phyloP scores from a whole-genome alignment of 169 alveolate genomes.

The Plasmodium ovale region DNA sequence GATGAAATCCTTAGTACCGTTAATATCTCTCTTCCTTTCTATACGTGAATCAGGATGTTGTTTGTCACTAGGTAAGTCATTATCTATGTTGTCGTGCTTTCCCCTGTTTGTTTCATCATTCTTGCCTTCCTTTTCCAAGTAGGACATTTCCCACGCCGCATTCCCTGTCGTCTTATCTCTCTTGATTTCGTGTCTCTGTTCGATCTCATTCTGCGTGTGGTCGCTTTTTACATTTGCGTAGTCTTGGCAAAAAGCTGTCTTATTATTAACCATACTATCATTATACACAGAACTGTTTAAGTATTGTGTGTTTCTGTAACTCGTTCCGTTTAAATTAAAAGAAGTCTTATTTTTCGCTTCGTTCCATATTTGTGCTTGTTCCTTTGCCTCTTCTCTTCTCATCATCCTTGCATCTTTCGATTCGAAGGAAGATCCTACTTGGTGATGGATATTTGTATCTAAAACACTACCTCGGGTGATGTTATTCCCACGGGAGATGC shows the following conservation, averaged over 20 bases:
- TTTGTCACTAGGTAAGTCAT: neutral
- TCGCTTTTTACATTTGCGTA: neutral
- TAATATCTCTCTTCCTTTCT: too few species aligned
- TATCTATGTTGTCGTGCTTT: neutral
- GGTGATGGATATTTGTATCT: neutral
- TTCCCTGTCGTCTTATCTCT: too few species aligned
- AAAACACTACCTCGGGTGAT: neutral
- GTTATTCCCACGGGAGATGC: neutral
- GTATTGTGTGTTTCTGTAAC: conserved; percentile 44
- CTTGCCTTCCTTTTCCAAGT: neutral
- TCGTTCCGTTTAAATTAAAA: neutral
- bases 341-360: neutral
- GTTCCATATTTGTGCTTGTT: neutral
- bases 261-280: conserved; percentile 55
- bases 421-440: too few species aligned
- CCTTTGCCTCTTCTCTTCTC: neutral
- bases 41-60: neutral
- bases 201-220: neutral
- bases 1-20: conserved; percentile 6
- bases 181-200: neutral
- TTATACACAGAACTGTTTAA: conserved; percentile 30
- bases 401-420: neutral
- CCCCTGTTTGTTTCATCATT: neutral
- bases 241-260: conserved; percentile 26
- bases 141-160: neutral